Evolutionary conservation across 2,329 filamentous ascomycete genomes (phyloP).

Genomic region (Aureobasidium sp.): DNA sequence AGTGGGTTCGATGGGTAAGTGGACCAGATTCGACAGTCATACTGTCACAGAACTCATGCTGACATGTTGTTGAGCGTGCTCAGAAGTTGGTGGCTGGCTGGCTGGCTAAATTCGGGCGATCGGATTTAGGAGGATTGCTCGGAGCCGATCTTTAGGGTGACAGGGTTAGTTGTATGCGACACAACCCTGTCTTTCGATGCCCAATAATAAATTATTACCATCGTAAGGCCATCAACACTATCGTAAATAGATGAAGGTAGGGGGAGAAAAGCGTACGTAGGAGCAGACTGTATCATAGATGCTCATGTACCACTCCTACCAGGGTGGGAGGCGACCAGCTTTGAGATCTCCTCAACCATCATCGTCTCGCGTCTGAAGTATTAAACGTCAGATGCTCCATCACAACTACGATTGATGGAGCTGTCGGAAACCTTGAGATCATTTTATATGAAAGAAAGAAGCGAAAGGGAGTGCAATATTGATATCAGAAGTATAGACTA

Average conservation of each 20-base stretch:
- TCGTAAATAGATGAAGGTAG: no score
- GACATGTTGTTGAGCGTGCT: not conserved
- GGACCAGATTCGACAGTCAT: not conserved
- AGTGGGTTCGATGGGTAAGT: not conserved
- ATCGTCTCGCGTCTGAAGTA: no score
- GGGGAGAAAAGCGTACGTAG: no score
- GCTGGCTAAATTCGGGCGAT: not conserved
- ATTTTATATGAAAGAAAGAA: not conserved
- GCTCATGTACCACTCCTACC: no score
- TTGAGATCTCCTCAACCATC: no score
- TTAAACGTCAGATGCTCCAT: no score
- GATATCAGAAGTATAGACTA: constrained; percentile 13
- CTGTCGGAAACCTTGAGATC: no score
- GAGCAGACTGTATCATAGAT: no score
- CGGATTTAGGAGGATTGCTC: not conserved
- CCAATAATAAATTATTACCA: no score
- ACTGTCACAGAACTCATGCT: not conserved
- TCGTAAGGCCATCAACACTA: no score
- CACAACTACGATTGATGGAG: no score
- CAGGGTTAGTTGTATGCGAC: not conserved
- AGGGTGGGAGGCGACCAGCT: no score
- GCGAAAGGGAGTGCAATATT: not conserved
- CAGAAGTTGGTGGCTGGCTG: not conserved
- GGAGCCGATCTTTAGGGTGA: not conserved
- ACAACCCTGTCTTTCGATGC: not conserved